phyloP scores from a whole-genome alignment of 257 asterid species.

The Solanum neorickii region DNA sequence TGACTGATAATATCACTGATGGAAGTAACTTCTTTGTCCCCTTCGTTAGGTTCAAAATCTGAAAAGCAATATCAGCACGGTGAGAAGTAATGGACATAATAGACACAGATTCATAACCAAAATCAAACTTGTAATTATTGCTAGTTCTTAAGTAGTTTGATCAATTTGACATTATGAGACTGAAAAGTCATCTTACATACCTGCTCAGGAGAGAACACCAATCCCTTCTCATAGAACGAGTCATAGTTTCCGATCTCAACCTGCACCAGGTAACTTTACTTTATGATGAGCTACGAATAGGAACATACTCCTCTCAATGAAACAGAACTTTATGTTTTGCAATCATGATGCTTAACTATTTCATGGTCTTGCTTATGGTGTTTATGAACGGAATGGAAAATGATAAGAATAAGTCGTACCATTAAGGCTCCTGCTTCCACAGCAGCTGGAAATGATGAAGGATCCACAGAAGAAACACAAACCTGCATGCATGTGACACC shows the following conservation, averaged over 20 bases:
- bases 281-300: not conserved
- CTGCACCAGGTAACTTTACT: conserved; percentile 19
- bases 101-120: not conserved
- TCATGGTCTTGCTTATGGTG: not conserved
- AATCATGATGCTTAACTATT: not conserved
- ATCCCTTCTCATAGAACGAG: conserved; percentile 74
- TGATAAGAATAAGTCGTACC: conserved; percentile 23
- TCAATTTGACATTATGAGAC: not conserved
- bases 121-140: not conserved
- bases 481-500: conserved; percentile 28
- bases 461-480: conserved; percentile 89
- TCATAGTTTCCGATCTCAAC: conserved; percentile 90
- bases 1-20: conserved; percentile 52
- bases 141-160: not conserved
- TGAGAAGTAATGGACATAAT: not conserved
- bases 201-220: conserved; percentile 69
- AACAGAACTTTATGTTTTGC: not conserved
- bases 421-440: conserved; percentile 89
- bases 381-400: not conserved
- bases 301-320: not conserved
- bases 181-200: conserved; percentile 10
- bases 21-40: conserved; percentile 72
- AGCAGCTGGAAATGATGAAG: conserved; percentile 67
- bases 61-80: not conserved
- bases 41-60: conserved; percentile 62